These are phyloP conservation scores for Pythium vanterpoolii DNA, from an alignment of 352 stramenopile species.

Conservation along the genomic window DNA sequence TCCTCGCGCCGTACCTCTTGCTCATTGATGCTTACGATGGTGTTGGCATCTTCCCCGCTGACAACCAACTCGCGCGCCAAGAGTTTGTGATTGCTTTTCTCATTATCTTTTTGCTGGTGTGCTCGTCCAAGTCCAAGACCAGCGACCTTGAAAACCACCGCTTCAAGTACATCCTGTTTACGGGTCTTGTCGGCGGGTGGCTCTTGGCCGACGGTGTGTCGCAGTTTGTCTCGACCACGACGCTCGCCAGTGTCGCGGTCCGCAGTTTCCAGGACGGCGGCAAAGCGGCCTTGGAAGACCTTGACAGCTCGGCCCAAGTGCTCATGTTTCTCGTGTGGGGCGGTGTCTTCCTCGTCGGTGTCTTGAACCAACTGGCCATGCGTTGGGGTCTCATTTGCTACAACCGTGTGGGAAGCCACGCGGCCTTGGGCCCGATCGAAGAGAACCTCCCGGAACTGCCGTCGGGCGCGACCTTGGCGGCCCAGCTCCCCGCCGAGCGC, in stretches of 20 bases:
- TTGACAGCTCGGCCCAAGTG: constrained; percentile 52
- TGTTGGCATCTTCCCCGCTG: constrained; percentile 54
- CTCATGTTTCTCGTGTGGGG: constrained; percentile 84
- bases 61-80: constrained; percentile 80
- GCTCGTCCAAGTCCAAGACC: constrained; percentile 71
- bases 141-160: constrained; percentile 84
- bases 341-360: constrained; percentile 51
- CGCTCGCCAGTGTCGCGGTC: constrained; percentile 65
- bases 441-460: constrained; percentile 77
- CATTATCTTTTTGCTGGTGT: constrained; percentile 87
- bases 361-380: constrained; percentile 82
- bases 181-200: constrained; percentile 68
- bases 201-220: constrained; percentile 71
- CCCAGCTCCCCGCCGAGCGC: constrained; percentile 51
- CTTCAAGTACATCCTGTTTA: constrained; percentile 88
- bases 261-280: constrained; percentile 64
- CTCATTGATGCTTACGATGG: constrained; percentile 75
- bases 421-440: constrained; percentile 56
- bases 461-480: constrained; percentile 55
- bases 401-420: constrained; percentile 81
- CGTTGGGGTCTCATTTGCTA: constrained; percentile 88
- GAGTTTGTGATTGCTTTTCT: constrained; percentile 88
- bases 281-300: constrained; percentile 37
- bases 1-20: constrained; percentile 73
- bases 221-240: constrained; percentile 53